Base-by-base conservation (phyloP, 768 basidiomycete genomes). In the Lactifluus subvellereus region DNA sequence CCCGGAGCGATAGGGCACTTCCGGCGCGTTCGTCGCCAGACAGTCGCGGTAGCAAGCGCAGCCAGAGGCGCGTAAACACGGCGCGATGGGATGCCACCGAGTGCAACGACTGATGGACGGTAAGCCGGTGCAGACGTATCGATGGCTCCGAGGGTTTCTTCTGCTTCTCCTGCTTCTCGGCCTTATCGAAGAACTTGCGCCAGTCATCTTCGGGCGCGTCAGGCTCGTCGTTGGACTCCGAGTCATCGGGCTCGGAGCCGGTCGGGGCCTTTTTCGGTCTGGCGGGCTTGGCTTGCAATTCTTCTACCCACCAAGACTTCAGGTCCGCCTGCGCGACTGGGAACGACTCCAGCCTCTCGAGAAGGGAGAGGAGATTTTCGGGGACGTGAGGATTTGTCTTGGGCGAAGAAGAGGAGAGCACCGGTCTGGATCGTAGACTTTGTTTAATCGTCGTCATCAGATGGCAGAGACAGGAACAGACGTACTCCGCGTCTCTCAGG, bases 41-140 rank as follows among this genome's bases (percentile, higher is more conserved):
- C 10, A 93, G 72, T 30, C 77, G 78, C 0, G 88, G 85, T 5
- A 94, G 75, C 10, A 94, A 76, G 1, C 79, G 76, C 8, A 93
- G 77, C 92, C 93, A 95, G n/a, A 84, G 78, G 11, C 84, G 79
- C 7, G 89, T 89, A 71, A 94, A 94, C 3, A 90, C 85, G 0
- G 88, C 87, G 9, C 83, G 80, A 73, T 95, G 93, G 4, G 90
- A 88, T 13, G 83, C 73, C 2, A 93, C 76, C 8, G 88, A 83
- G 68, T 93, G 89, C 8, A 94, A 74, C 14, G 85, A 87, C 73
- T 91, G 87, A 68, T 92, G 88, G 40, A 88, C 74, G 3, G 87
- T 88, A 71, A 93, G 74, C 57, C 79, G 80, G 70, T 87, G 82
- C 65, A 85, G 69, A 54, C 91, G 79, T 40, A 72, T 77, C 43